Evolutionary conservation across 2,329 filamentous ascomycete species (phyloP).

Genomic region (Pleoardoris graminearum): DNA sequence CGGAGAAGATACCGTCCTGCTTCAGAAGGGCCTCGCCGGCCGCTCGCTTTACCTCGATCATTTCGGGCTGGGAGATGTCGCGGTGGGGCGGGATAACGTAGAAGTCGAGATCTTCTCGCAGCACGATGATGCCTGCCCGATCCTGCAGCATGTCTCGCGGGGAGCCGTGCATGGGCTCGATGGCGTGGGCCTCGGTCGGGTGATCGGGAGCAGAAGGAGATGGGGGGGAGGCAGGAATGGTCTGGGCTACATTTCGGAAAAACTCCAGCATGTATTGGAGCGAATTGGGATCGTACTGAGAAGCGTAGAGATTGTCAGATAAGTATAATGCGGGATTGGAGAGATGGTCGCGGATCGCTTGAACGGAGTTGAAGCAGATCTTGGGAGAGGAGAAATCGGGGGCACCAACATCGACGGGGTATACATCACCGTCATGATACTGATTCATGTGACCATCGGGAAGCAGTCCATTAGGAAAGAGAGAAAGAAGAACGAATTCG

Average conservation of each 20-base stretch:
- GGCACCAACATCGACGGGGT: slow-evolving; percentile 90
- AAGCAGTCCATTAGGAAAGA: slow-evolving; percentile 97
- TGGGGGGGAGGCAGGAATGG: slow-evolving; percentile 76
- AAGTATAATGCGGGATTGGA: slow-evolving; percentile 54
- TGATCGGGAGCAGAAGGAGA: slow-evolving; percentile 57
- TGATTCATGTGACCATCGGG: slow-evolving; percentile 95
- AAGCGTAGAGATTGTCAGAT: slow-evolving; percentile 59
- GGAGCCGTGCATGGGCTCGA: slow-evolving; percentile 72
- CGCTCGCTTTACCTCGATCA: slow-evolving; percentile 95
- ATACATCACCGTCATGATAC: slow-evolving; percentile 89
- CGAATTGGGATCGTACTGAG: slow-evolving; percentile 92
- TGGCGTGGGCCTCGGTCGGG: slow-evolving; percentile 60
- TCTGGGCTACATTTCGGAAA: slow-evolving; percentile 93
- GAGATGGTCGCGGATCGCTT: slow-evolving; percentile 48
- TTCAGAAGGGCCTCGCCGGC: slow-evolving; percentile 82
- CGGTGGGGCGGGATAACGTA: slow-evolving; percentile 88
- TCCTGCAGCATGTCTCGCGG: slow-evolving; percentile 80
- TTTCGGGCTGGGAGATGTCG: slow-evolving; percentile 83
- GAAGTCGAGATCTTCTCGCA: slow-evolving; percentile 95
- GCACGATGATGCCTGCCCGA: slow-evolving; percentile 92
- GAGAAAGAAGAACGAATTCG: slow-evolving; percentile 94
- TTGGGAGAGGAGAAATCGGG: slow-evolving; percentile 35
- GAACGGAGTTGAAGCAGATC: slow-evolving; percentile 34
- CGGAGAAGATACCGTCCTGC: slow-evolving; percentile 95
- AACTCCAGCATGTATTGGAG: slow-evolving; percentile 99